phyloP scores from a whole-genome alignment of 2,329 filamentous ascomycete species.

The Fusarium sp. region DNA sequence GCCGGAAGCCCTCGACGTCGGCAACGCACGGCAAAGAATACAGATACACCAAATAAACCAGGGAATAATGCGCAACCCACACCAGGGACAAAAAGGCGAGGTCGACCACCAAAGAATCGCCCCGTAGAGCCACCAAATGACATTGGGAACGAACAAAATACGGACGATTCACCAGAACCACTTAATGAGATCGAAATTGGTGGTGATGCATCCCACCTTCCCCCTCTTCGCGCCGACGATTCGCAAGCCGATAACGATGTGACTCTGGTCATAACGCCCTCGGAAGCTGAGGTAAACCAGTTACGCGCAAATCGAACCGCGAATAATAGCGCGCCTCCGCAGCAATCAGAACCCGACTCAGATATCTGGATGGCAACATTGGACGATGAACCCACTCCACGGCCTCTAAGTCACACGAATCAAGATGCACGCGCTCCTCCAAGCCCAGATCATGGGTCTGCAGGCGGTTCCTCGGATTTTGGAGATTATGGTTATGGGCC shows the following conservation, averaged over 20 bases:
- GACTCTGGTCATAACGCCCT: conserved; percentile 45
- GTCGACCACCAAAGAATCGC: conserved; percentile 50
- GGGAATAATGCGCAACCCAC: conserved; percentile 50
- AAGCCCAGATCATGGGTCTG: conserved; percentile 29
- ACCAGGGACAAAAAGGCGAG: conserved; percentile 50
- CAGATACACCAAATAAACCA: conserved; percentile 47
- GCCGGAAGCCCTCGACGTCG: conserved; percentile 54
- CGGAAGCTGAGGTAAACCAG: conserved; percentile 35
- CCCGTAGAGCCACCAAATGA: conserved; percentile 48
- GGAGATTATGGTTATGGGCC: conserved; percentile 50
- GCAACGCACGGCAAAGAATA: conserved; percentile 51
- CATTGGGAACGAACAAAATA: conserved; percentile 33
- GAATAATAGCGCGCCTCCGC: conserved; percentile 39
- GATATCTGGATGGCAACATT: conserved; percentile 63
- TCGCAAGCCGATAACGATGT: conserved; percentile 49
- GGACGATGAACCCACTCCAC: conserved; percentile 56
- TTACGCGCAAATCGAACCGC: conserved; percentile 21
- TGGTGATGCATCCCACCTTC: conserved; percentile 35
- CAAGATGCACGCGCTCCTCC: conserved; percentile 26
- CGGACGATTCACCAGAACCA: conserved; percentile 36
- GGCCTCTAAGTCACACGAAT: conserved; percentile 37
- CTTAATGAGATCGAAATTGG: conserved; percentile 48
- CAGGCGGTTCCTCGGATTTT: conserved; percentile 34
- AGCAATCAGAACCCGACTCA: conserved; percentile 51
- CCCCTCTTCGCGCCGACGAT: conserved; percentile 43